Base-by-base conservation (phyloP, 2,329 filamentous ascomycete species). In the Ophiognomonia clavigignenti-juglandacearum region DNA sequence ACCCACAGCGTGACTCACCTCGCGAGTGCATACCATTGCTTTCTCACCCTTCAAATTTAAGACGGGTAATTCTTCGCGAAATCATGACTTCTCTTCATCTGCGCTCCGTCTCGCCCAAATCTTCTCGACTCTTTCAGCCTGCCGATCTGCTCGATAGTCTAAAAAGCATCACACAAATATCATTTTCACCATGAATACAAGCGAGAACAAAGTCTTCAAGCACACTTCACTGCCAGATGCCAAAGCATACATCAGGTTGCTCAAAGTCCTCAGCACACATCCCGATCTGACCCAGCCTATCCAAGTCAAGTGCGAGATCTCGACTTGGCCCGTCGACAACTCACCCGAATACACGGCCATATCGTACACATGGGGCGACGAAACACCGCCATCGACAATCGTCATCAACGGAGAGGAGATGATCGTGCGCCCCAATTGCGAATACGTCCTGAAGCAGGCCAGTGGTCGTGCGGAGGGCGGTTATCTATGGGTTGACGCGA, bases 401-500 rank as follows among this genome's bases (percentile, higher is more conserved):
- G 11, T 38, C 13, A 14, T 49, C 37, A 45, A 45, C 22, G 24
- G 11, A 16, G 8, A 27, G 3, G 11, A 5, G 1, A 37, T 42
- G 23, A 8, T 7, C 13, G 42, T 49, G n/a, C 18, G 47, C 7
- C n/a, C 18, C 13, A 34, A 49, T 19, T 42, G 47, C 41, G 42
- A 49, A 16, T 32, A 31, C 14, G 38, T 49, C 4, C 23, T 49
- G 18, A 45, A 26, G 16, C 47, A 45, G n/a, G 42, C 47, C 2
- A 20, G 27, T 10, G 31, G 37, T 31, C 19, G 18, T 23, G 24
- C 18, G 1, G 39, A 19, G 23, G 16, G 16, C 3, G 9, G 6
- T 2, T 42, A 41, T n/a, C 4, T 35, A 7, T 50, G 48, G 48
- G 18, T 41, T n/a, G 48, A 50, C 36, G 43, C 43, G 6, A 26